phyloP scores from a whole-genome alignment of 805 yeast genomes.

The Clavispora carvajalis region DNA sequence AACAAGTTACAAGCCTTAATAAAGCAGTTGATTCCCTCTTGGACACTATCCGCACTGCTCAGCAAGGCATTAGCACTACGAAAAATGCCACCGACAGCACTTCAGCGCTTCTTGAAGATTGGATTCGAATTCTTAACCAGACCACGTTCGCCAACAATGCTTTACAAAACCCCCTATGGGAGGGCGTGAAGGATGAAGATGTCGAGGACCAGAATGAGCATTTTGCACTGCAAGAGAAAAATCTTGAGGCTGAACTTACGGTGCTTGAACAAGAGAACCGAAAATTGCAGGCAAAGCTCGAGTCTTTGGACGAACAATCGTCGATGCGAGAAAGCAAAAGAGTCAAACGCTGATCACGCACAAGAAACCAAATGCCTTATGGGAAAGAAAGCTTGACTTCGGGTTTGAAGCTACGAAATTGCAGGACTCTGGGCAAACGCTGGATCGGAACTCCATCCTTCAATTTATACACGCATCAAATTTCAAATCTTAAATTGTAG shows the following conservation, averaged over 20 bases:
- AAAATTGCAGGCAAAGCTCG: constrained; percentile 17
- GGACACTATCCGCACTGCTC: constrained; percentile 23
- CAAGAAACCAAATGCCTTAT: neutral
- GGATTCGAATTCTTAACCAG: constrained; percentile 60
- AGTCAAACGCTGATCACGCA: neutral
- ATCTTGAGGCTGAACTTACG: constrained; percentile 20
- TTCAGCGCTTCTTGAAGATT: constrained; percentile 47
- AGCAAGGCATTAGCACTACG: constrained; percentile 23
- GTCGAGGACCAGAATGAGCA: constrained; percentile 11
- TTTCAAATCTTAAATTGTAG: no score
- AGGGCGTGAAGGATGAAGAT: constrained; percentile 19
- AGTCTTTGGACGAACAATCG: neutral
- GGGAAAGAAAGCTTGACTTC: neutral
- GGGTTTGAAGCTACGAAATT: no score
- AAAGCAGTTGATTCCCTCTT: constrained; percentile 25
- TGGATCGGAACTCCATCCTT: no score
- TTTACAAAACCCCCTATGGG: constrained; percentile 14
- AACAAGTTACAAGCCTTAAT: constrained; percentile 25
- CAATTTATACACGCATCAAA: no score
- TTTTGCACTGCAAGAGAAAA: constrained; percentile 15
- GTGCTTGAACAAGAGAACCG: constrained; percentile 25
- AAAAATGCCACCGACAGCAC: constrained; percentile 44
- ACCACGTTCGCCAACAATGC: constrained; percentile 47
- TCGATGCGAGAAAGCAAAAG: neutral
- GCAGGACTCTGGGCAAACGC: no score